A percentile compares a stretch with the other conserved stretches of the same genome.
Evolutionary conservation across 495 filamentous ascomycete genomes (phyloP).

Genomic region (Daldinia bambusicola): DNA sequence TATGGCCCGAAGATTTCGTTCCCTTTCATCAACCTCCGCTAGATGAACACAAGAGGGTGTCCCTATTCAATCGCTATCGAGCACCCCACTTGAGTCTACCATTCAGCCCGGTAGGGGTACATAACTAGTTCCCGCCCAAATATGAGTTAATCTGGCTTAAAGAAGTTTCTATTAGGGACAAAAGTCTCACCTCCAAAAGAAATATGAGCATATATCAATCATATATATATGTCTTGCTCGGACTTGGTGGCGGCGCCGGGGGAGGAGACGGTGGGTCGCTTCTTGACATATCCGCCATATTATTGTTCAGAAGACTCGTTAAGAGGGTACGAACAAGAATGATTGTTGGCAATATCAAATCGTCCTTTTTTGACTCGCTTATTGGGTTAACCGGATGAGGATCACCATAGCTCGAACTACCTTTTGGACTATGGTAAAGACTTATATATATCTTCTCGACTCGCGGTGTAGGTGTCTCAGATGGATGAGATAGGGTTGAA

Average conservation of each 20-base stretch:
- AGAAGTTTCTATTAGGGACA: conserved; percentile 11
- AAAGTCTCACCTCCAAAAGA: conserved; percentile 26
- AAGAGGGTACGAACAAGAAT: neutral
- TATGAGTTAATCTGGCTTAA: conserved; percentile 16
- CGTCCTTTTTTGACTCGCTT: neutral
- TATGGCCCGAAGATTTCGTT: neutral
- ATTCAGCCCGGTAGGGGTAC: neutral
- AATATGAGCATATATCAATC: neutral
- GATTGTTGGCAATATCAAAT: neutral
- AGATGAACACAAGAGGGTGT: neutral
- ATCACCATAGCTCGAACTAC: neutral
- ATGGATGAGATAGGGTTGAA: neutral
- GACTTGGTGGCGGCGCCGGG: conserved; percentile 59
- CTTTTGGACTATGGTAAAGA: conserved; percentile 15
- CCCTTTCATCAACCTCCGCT: neutral
- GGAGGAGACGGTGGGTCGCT: conserved; percentile 59
- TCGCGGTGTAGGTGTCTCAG: conserved; percentile 4
- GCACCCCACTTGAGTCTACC: neutral
- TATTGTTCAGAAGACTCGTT: neutral
- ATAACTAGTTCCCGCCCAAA: conserved; percentile 11
- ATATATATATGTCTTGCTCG: conserved; percentile 36
- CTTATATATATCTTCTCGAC: conserved; percentile 12
- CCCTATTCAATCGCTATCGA: neutral
- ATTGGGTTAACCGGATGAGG: neutral
- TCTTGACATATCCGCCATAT: conserved; percentile 46